A percentile compares a stretch with the other conserved stretches of the same genome.
These are phyloP conservation scores for Lentinula sp. DNA, from an alignment of 768 basidiomycete species.

Conservation along the genomic window DNA sequence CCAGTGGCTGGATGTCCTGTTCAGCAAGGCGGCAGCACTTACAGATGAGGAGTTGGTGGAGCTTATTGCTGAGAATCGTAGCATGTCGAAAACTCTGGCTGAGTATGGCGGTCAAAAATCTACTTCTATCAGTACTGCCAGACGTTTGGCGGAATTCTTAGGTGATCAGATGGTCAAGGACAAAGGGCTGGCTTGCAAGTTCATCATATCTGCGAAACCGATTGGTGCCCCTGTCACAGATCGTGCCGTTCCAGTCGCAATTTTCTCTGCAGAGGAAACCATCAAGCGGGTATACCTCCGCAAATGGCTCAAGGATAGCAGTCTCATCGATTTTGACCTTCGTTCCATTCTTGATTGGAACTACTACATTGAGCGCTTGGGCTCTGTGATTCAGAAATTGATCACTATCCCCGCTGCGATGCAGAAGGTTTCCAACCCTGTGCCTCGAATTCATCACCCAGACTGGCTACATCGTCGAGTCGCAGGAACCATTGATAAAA, in stretches of 20 bases:
- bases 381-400: constrained; percentile 96
- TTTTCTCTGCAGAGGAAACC: constrained; percentile 92
- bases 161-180: constrained; percentile 99
- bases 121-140: constrained; percentile 95
- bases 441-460: constrained; percentile 91
- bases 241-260: constrained; percentile 93
- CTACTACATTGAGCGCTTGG: constrained; percentile 96
- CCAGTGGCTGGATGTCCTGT: constrained; percentile 96
- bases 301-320: constrained; percentile 95
- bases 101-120: constrained; percentile 98
- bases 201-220: constrained; percentile 95
- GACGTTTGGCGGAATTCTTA: constrained; percentile 91
- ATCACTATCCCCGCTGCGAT: constrained; percentile 99
- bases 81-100: constrained; percentile 94
- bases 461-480: constrained; percentile 96
- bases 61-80: constrained; percentile 96
- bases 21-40: constrained; percentile 77
- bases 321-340: constrained; percentile 81
- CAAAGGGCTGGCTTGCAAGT: constrained; percentile 97
- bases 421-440: constrained; percentile 96
- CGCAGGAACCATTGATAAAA: constrained; percentile 86
- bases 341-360: constrained; percentile 96
- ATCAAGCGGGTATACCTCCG: constrained; percentile 88
- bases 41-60: constrained; percentile 92
- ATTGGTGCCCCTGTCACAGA: constrained; percentile 94